A percentile compares a stretch with the other conserved stretches of the same genome.
These are phyloP conservation scores for Arctostaphylos glauca DNA, from an alignment of 148 eudicot genomes.

Conservation along the genomic window DNA sequence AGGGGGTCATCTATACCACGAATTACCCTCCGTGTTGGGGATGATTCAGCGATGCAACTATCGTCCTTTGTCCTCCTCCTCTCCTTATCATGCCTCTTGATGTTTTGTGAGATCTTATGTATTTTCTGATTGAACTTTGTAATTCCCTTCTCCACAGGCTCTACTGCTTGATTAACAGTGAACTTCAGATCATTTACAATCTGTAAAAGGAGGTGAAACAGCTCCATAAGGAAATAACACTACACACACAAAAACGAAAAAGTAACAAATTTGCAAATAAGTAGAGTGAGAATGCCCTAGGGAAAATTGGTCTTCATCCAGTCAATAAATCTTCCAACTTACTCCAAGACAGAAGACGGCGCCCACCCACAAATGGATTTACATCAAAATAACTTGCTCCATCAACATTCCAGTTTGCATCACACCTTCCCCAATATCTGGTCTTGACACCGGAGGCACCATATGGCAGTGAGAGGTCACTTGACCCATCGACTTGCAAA, in stretches of 20 bases:
- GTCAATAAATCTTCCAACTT: not conserved
- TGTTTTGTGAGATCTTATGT: constrained; percentile 82
- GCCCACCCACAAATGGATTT: not conserved
- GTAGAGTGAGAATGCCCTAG: not conserved
- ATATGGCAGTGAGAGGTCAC: not conserved
- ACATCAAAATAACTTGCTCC: not conserved
- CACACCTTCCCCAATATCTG: not conserved
- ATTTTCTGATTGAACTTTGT: constrained; percentile 74
- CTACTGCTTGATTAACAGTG: constrained; percentile 88
- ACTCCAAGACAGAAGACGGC: not conserved
- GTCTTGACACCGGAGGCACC: not conserved
- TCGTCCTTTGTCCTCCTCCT: constrained; percentile 75
- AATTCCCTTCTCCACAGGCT: constrained; percentile 93
- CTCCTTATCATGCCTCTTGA: constrained; percentile 75
- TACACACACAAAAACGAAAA: not conserved
- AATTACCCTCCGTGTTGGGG: constrained; percentile 55
- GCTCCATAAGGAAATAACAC: not conserved
- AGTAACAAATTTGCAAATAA: not conserved
- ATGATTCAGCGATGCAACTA: constrained; percentile 53
- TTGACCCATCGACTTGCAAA: not conserved
- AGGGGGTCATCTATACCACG: constrained; percentile 97
- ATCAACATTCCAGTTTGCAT: not conserved
- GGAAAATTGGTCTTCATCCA: not conserved
- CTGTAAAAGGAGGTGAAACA: constrained; percentile 33
- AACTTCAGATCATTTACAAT: constrained; percentile 89